Conservation (phyloP, 192 early-diverging fungal species). For the Lobosporangium transversale region DNA sequence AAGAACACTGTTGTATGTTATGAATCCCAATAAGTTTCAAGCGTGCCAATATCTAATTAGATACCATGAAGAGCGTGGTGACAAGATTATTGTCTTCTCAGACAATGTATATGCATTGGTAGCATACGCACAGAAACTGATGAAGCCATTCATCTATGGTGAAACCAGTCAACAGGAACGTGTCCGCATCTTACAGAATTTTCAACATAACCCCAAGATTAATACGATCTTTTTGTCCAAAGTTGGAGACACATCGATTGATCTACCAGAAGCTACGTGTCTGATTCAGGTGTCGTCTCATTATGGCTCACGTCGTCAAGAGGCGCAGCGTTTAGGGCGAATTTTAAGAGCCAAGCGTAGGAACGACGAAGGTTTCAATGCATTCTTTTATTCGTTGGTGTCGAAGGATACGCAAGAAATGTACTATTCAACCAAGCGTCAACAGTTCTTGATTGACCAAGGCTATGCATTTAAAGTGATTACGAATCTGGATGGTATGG, state of each 20-base stretch:
- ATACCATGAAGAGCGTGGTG: slow-evolving; percentile 91
- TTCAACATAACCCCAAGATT: slow-evolving; percentile 89
- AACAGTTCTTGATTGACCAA: slow-evolving; percentile 99
- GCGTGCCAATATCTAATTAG: slow-evolving; percentile 96
- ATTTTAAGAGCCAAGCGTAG: slow-evolving; percentile 95
- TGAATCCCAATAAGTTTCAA: slow-evolving; percentile 99
- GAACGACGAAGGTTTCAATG: slow-evolving; percentile 95
- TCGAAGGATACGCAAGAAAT: slow-evolving; percentile 98
- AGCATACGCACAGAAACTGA: slow-evolving; percentile 87
- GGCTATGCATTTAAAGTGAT: slow-evolving; percentile 99
- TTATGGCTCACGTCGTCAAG: slow-evolving; percentile 97
- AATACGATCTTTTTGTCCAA: slow-evolving; percentile 92
- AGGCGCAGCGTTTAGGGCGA: slow-evolving; percentile 95
- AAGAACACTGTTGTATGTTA: slow-evolving; percentile 85
- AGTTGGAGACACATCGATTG: slow-evolving; percentile 99
- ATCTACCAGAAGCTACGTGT: slow-evolving; percentile 97
- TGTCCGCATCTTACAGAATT: slow-evolving; percentile 91
- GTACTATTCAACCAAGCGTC: slow-evolving; percentile 96
- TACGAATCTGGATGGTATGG: slow-evolving; percentile 94
- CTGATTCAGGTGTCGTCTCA: slow-evolving; percentile 99
- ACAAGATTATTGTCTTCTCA: slow-evolving; percentile 99
- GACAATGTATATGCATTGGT: slow-evolving; percentile 97
- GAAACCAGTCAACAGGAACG: slow-evolving; percentile 90
- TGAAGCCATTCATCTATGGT: slow-evolving; percentile 91
- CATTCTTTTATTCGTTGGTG: slow-evolving; percentile 99